These are phyloP conservation scores for Populus deltoides DNA, from an alignment of 345 rosid genomes.

Conservation along the genomic window DNA sequence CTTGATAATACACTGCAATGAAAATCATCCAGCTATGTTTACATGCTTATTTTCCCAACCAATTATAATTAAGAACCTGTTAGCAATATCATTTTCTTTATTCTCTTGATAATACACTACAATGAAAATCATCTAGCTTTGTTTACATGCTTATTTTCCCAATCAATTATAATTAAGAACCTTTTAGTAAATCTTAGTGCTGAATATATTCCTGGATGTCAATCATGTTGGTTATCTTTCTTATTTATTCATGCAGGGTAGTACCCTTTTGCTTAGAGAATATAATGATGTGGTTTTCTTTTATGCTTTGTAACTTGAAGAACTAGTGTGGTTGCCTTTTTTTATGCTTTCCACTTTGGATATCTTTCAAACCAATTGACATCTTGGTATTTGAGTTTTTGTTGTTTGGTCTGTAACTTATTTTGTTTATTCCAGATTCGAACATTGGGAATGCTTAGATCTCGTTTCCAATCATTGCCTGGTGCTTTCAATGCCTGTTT, in stretches of 20 bases:
- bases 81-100: background rate
- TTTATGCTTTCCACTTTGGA: background rate
- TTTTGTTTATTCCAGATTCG: conserved; percentile 64
- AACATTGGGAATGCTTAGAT: conserved; percentile 95
- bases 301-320: background rate
- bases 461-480: conserved; percentile 88
- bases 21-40: background rate
- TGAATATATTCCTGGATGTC: background rate
- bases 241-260: background rate
- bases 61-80: background rate
- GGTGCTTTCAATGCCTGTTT: conserved; percentile 80
- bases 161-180: background rate
- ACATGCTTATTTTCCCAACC: background rate
- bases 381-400: background rate
- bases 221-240: background rate
- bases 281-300: background rate
- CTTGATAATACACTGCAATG: background rate
- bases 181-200: background rate
- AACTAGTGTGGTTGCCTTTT: background rate
- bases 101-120: background rate
- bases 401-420: conserved; percentile 6
- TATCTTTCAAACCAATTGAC: background rate
- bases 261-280: background rate
- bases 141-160: background rate
- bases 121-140: background rate